A percentile compares a stretch with the other conserved stretches of the same genome.
phyloP scores from a whole-genome alignment of 805 yeast species.

The Pichia pseudocactophila region DNA sequence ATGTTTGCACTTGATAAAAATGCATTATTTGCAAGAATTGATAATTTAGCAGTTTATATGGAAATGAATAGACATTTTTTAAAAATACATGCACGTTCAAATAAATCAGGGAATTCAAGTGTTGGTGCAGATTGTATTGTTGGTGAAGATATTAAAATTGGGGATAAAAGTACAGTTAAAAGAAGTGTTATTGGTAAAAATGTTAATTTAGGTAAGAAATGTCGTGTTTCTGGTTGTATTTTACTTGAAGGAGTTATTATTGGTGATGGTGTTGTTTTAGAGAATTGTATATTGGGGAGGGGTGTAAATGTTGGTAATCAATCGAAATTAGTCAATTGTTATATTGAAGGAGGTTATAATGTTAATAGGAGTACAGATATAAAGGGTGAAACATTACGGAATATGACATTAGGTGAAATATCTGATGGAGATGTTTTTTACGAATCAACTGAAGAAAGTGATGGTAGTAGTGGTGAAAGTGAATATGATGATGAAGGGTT shows the following conservation, averaged over 20 bases:
- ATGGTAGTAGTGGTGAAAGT: conserved; percentile 27
- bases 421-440: conserved; percentile 19
- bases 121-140: conserved; percentile 83
- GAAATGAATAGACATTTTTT: conserved; percentile 81
- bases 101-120: conserved; percentile 39
- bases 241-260: conserved; percentile 60
- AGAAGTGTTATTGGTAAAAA: conserved; percentile 70
- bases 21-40: conserved; percentile 65
- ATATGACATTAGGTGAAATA: conserved; percentile 27
- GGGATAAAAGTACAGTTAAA: conserved; percentile 69
- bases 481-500: conserved; percentile 51
- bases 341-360: conserved; percentile 70
- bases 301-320: conserved; percentile 55
- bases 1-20: conserved; percentile 63
- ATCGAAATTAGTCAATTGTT: conserved; percentile 66
- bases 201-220: conserved; percentile 75
- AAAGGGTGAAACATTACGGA: conserved; percentile 33
- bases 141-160: conserved; percentile 60
- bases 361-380: conserved; percentile 46
- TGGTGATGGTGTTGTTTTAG: conserved; percentile 71
- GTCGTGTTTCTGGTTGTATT: conserved; percentile 82
- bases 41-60: conserved; percentile 71
- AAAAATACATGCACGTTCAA: conserved; percentile 48
- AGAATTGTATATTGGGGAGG: conserved; percentile 81
- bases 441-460: conserved; percentile 25